Conservation (phyloP, 2,329 filamentous ascomycete genomes). For the Pestalotiopsis sp. region DNA sequence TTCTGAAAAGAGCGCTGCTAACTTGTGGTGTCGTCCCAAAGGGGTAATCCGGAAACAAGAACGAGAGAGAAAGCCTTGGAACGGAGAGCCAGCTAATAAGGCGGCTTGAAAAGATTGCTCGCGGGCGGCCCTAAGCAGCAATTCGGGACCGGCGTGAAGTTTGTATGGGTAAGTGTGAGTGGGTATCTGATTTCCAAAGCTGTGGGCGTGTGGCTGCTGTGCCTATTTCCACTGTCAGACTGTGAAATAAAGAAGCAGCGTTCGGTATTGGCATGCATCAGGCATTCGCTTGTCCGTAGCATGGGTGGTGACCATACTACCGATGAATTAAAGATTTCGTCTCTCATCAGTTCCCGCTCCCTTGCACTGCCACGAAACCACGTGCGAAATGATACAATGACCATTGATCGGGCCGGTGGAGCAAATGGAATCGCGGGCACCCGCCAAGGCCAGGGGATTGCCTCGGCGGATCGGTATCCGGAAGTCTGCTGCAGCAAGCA, state of each 20-base stretch:
- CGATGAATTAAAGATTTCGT: neutral
- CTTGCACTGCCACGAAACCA: neutral
- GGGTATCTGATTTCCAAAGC: too few relatives aligned
- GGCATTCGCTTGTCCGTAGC: neutral
- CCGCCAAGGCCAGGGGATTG: neutral
- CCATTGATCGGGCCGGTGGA: neutral
- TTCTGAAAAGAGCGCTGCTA: neutral
- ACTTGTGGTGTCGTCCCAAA: neutral
- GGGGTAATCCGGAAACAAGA: neutral
- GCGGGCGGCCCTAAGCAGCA: neutral
- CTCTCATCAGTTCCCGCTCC: neutral
- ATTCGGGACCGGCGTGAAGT: neutral
- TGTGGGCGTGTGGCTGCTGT: too few relatives aligned
- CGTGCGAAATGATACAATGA: neutral
- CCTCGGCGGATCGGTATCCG: neutral
- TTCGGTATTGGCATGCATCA: neutral
- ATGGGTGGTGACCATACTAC: neutral
- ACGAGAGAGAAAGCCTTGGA: neutral
- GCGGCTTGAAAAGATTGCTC: neutral
- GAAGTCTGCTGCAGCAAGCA: neutral
- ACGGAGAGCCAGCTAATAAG: too few relatives aligned
- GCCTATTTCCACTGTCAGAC: too few relatives aligned
- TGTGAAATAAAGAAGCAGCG: neutral
- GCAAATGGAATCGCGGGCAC: neutral
- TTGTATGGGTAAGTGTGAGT: too few relatives aligned